These are phyloP conservation scores for Pyrus betulifolia DNA, from an alignment of 306 rosid species.

Conservation along the genomic window DNA sequence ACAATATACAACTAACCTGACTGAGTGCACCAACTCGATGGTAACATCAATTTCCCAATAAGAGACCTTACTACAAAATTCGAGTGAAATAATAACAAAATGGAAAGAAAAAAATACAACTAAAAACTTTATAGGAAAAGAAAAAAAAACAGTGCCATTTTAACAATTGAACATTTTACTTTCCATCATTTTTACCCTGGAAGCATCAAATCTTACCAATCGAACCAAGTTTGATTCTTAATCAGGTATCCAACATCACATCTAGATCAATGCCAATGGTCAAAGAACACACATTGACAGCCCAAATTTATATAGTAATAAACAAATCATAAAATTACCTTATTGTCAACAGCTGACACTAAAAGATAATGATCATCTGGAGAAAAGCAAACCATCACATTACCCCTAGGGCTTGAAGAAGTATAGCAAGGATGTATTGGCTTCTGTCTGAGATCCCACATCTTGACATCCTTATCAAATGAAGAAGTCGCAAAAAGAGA, in stretches of 20 bases:
- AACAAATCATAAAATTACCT: constrained; percentile 28
- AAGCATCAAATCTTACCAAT: no score
- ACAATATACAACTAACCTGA: not conserved
- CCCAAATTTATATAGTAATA: not conserved
- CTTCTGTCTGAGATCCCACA: constrained; percentile 82
- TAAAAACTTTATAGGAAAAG: not conserved
- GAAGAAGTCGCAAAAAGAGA: constrained; percentile 66
- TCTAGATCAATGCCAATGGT: no score
- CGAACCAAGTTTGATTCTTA: no score
- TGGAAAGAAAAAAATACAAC: not conserved
- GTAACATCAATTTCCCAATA: not conserved
- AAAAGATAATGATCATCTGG: constrained; percentile 69
- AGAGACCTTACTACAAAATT: not conserved
- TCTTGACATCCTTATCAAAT: constrained; percentile 70
- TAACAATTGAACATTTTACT: not conserved
- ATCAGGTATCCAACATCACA: no score
- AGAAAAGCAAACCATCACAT: constrained; percentile 83
- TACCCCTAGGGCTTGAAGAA: constrained; percentile 64
- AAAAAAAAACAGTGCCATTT: not conserved
- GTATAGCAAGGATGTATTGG: constrained; percentile 56
- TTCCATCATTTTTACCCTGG: no score
- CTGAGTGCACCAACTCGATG: not conserved
- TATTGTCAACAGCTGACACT: constrained; percentile 72
- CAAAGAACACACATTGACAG: not conserved
- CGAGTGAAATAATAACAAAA: not conserved